Conservation (phyloP, 106 monocot genomes). For the Dendrobium officinale region DNA sequence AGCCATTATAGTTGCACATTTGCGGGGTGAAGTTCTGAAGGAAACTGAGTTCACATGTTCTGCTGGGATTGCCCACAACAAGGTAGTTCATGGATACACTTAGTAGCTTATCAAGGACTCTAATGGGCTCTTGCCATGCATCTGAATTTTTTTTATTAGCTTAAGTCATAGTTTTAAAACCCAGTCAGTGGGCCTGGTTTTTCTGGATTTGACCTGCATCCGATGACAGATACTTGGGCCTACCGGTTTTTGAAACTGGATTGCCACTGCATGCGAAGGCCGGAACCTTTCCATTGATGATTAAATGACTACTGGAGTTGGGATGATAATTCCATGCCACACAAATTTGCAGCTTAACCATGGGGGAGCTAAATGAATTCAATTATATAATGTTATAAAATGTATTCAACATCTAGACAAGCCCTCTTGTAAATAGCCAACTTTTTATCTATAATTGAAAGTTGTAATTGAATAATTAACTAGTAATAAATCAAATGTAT, state of each 20-base stretch:
- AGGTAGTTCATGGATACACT: slow-evolving; percentile 36
- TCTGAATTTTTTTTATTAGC: not conserved
- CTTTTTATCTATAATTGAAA: too few relatives aligned
- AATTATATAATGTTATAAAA: too few relatives aligned
- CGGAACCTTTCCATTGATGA: too few relatives aligned
- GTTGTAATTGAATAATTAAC: too few relatives aligned
- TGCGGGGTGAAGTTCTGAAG: slow-evolving; percentile 57
- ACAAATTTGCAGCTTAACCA: too few relatives aligned
- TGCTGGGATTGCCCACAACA: slow-evolving; percentile 98
- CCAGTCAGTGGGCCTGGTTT: not conserved
- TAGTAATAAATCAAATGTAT: too few relatives aligned
- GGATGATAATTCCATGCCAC: too few relatives aligned
- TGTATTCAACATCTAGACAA: too few relatives aligned
- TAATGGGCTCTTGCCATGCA: not conserved
- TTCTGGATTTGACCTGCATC: not conserved
- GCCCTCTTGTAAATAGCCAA: too few relatives aligned
- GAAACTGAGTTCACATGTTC: slow-evolving; percentile 92
- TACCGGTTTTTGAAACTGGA: not conserved
- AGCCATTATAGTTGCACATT: slow-evolving; percentile 83
- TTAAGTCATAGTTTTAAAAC: not conserved
- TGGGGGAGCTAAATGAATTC: too few relatives aligned
- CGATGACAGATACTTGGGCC: not conserved
- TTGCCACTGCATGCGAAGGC: not conserved
- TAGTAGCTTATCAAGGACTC: not conserved
- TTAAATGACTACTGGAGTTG: too few relatives aligned